Conservation (phyloP, 768 basidiomycete species). For the Rubroboletus satanas region DNA sequence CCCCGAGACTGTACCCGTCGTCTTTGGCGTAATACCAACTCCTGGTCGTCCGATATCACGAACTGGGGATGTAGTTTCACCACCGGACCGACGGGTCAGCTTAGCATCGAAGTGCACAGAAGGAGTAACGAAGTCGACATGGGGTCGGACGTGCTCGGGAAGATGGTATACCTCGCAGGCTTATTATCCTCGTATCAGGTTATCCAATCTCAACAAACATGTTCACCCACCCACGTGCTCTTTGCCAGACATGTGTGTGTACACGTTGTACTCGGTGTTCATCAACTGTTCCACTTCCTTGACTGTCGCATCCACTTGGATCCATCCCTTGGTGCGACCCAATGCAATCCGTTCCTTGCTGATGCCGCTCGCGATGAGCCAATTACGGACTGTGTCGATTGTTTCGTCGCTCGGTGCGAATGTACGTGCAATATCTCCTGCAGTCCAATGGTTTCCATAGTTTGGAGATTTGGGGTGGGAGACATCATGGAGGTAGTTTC, state of each 20-base stretch:
- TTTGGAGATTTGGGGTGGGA: conserved; percentile 33
- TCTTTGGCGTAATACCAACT: conserved; percentile 11
- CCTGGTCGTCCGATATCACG: background rate
- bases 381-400: conserved; percentile 21
- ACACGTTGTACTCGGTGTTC: conserved; percentile 32
- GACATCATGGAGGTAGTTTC: conserved; percentile 25
- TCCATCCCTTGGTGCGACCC: conserved; percentile 21
- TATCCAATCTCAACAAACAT: background rate
- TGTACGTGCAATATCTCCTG: conserved; percentile 23
- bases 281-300: conserved; percentile 33
- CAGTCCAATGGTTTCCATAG: conserved; percentile 34
- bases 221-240: conserved; percentile 23
- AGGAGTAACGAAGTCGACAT: background rate
- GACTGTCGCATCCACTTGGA: conserved; percentile 27
- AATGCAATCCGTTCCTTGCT: conserved; percentile 15
- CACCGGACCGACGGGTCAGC: background rate
- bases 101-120: background rate
- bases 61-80: no score
- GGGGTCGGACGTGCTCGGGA: background rate
- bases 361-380: conserved; percentile 30
- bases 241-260: conserved; percentile 25
- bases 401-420: conserved; percentile 28
- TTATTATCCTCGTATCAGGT: background rate
- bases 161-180: background rate
- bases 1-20: conserved; percentile 6